These are phyloP conservation scores for Leccinum arenicola DNA, from an alignment of 768 basidiomycete species.

Conservation along the genomic window DNA sequence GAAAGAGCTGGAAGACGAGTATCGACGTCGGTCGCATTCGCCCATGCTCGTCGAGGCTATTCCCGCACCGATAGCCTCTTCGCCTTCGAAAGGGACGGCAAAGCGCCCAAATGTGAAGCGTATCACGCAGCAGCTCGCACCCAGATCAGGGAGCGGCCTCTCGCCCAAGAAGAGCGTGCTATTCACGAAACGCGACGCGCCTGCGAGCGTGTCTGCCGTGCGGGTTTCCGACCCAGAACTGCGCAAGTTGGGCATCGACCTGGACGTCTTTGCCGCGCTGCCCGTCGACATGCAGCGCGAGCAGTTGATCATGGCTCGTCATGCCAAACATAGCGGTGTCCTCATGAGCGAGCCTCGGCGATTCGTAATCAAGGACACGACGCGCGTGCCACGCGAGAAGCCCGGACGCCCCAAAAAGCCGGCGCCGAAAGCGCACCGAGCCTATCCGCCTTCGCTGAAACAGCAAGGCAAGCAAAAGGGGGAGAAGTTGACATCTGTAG, in stretches of 20 bases:
- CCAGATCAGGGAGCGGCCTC: slow-evolving; percentile 43
- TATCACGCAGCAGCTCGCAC: slow-evolving; percentile 63
- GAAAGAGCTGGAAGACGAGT: slow-evolving; percentile 65
- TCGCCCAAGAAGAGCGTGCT: slow-evolving; percentile 38
- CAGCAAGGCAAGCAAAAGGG: slow-evolving; percentile 50
- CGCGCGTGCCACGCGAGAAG: slow-evolving; percentile 29
- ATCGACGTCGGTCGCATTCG: slow-evolving; percentile 56
- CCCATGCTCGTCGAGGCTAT: slow-evolving; percentile 33
- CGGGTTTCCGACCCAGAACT: slow-evolving; percentile 58
- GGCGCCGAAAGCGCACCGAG: slow-evolving; percentile 53
- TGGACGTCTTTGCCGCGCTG: slow-evolving; percentile 61
- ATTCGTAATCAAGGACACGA: slow-evolving; percentile 44
- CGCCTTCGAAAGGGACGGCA: slow-evolving; percentile 16
- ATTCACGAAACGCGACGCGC: slow-evolving; percentile 35
- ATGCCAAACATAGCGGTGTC: slow-evolving; percentile 41
- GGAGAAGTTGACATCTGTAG: slow-evolving; percentile 56
- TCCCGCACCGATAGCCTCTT: slow-evolving; percentile 1
- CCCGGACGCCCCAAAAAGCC: slow-evolving; percentile 43
- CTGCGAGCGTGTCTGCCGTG: slow-evolving; percentile 30
- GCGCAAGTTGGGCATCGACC: slow-evolving; percentile 65
- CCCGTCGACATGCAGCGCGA: slow-evolving; percentile 72
- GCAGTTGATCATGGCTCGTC: slow-evolving; percentile 59
- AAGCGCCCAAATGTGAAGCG: slow-evolving; percentile 50
- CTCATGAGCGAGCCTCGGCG: slow-evolving; percentile 38
- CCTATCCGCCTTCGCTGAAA: slow-evolving; percentile 50